A percentile compares a stretch with the other conserved stretches of the same genome.
phyloP scores from a whole-genome alignment of 2,329 filamentous ascomycete genomes.

The Aspergillus hiratsukae region DNA sequence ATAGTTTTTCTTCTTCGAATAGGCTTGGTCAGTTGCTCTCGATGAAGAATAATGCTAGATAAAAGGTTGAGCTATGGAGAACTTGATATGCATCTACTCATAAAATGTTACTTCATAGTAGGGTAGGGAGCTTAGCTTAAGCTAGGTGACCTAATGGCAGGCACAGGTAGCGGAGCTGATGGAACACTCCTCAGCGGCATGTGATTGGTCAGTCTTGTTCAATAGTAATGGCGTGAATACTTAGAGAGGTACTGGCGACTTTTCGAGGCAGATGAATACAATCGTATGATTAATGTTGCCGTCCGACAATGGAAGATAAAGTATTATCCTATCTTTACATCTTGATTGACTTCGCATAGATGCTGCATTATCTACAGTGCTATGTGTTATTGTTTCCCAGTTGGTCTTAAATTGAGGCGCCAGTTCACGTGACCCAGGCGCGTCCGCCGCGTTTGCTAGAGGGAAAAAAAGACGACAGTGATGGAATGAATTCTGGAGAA shows the following conservation, averaged over 20 bases:
- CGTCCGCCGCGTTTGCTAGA: conserved; percentile 17
- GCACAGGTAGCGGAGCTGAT: not conserved
- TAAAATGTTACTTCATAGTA: not conserved
- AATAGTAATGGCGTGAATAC: not conserved
- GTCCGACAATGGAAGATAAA: not conserved
- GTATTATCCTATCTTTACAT: not conserved
- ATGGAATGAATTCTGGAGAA: conserved; percentile 1
- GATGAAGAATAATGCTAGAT: not conserved
- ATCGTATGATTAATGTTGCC: not conserved
- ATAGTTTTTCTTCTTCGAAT: not conserved
- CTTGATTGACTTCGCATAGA: not conserved
- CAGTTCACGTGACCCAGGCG: conserved; percentile 18
- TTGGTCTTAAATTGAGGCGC: conserved; percentile 20
- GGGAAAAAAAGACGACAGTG: conserved; percentile 13
- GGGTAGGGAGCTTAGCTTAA: not conserved
- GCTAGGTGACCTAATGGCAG: not conserved
- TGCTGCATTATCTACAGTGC: not conserved
- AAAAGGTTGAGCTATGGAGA: not conserved
- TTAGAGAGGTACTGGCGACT: not conserved
- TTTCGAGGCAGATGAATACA: not conserved
- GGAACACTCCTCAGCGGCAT: not conserved
- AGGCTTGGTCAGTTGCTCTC: not conserved
- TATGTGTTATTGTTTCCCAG: not conserved
- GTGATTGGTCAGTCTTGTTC: not conserved
- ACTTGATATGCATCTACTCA: not conserved